Percentiles rank a stretch among this genome's conserved stretches.
Evolutionary conservation across 2,329 filamentous ascomycete genomes (phyloP).

Genomic region (Claviceps pusilla): DNA sequence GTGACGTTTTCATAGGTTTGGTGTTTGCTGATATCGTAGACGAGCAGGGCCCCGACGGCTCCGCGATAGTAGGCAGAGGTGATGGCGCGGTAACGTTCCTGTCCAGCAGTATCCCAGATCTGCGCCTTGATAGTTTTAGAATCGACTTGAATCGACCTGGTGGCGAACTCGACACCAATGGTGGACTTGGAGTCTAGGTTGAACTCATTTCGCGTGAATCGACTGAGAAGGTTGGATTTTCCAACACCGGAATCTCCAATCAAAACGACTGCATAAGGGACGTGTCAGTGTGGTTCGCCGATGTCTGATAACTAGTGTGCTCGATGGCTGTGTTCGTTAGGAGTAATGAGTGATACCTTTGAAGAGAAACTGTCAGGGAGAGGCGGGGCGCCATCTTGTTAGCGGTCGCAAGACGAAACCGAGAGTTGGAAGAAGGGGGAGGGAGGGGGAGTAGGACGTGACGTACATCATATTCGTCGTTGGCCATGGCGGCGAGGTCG

Average conservation of each 20-base stretch:
- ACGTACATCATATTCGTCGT: slow-evolving; percentile 99
- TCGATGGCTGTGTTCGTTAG: slow-evolving; percentile 10
- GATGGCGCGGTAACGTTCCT: slow-evolving; percentile 97
- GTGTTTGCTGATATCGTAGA: slow-evolving; percentile 99
- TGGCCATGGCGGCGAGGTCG: slow-evolving; percentile 60
- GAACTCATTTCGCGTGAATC: slow-evolving; percentile 99
- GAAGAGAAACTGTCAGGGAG: slow-evolving; percentile 70
- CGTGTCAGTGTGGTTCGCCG: slow-evolving; percentile 17
- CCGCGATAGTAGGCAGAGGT: slow-evolving; percentile 98
- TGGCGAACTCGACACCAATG: slow-evolving; percentile 98
- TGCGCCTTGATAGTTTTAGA: slow-evolving; percentile 99
- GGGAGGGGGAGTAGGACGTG: background rate
- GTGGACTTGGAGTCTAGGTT: slow-evolving; percentile 99
- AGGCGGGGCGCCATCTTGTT: slow-evolving; percentile 14
- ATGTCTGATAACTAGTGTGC: background rate
- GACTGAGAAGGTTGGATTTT: slow-evolving; percentile 98
- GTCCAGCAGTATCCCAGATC: slow-evolving; percentile 98
- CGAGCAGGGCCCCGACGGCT: slow-evolving; percentile 88
- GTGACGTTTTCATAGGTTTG: slow-evolving; percentile 99
- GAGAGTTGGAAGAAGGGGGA: slow-evolving; percentile 6
- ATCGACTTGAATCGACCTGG: slow-evolving; percentile 95
- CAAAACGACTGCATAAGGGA: slow-evolving; percentile 58
- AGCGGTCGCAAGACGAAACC: slow-evolving; percentile 13
- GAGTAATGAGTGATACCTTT: slow-evolving; percentile 53
- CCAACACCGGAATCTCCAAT: slow-evolving; percentile 99